Evolutionary conservation across 2,329 filamentous ascomycete genomes (phyloP), one percentile per base, ranked within the genome.

Genomic region (Spiromastix sp.): DNA sequence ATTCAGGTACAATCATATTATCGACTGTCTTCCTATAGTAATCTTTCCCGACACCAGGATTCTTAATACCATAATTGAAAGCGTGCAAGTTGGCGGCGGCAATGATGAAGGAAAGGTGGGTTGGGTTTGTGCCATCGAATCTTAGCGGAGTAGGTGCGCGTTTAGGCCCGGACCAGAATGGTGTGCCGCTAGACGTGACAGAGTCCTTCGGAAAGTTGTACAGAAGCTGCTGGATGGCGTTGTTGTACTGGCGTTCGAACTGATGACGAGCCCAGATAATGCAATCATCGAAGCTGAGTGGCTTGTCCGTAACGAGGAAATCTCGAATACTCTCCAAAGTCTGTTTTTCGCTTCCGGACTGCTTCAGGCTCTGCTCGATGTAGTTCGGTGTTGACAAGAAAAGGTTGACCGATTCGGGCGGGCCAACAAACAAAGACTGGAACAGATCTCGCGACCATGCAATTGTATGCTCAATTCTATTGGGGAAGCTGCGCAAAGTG

Each of bases 131-230:
- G 30, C 79, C 62, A 50, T 95, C 84, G 48, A 98, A 98, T 58
- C 84, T 87, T 54, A 96, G 70, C 44, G 89, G 74, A 43, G 93
- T 85, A 4, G 91, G 91, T 9, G 91, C 91, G 52, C 91, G 85
- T 75, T 98, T 98, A 32, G 91, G 91, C 8, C 91, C 89, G 19
- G 91, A 96, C 91, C 91, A 98, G 72, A 98, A 98, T 1, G 77
- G 82, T 43, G 87, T 83, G 20, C 91, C 91, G 24, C 75, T 81
- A 2, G 86, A 93, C 1, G 91, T 94, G 37, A 73, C 77, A 0
- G 86, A 82, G 56, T 96, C 89, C 63, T 93, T 93, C 42, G 91
- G 91, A 67, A 98, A 98, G 66, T 95, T 96, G 70, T 83, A 93
- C 21, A 98, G 69, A 34, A 98, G 70, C 60, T 98, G 91, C 56